Percentiles rank a stretch among this genome's conserved stretches.
These are phyloP conservation scores for Primulina eburnea DNA, from an alignment of 257 asterid genomes.

Conservation along the genomic window DNA sequence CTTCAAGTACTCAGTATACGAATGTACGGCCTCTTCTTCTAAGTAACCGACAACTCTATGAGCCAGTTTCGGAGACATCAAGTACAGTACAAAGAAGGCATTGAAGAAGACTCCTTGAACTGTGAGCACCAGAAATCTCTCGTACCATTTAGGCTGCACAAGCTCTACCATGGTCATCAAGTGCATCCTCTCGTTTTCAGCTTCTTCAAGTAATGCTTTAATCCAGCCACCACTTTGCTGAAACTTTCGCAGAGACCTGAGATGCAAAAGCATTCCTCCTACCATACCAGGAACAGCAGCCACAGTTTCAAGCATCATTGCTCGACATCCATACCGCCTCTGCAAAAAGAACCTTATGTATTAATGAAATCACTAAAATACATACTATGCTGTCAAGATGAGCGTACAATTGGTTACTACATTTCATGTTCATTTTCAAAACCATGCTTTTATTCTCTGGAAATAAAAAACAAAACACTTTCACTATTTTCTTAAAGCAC, in stretches of 20 bases:
- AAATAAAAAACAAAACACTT: too few relatives aligned
- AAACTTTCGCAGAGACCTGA: conserved; percentile 77
- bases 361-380: conserved; percentile 1
- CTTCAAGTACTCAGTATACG: conserved; percentile 71
- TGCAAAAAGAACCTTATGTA: conserved; percentile 29
- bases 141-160: conserved; percentile 87
- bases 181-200: conserved; percentile 98
- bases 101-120: conserved; percentile 94
- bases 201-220: conserved; percentile 92
- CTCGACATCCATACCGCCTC: conserved; percentile 91
- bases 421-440: background rate
- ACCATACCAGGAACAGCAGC: conserved; percentile 99
- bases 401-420: background rate
- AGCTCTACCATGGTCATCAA: conserved; percentile 96
- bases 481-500: background rate
- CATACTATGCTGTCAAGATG: background rate
- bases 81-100: conserved; percentile 60
- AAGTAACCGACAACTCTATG: conserved; percentile 91
- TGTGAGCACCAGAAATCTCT: conserved; percentile 67
- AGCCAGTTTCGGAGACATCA: conserved; percentile 76
- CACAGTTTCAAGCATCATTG: conserved; percentile 97
- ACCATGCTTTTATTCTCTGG: background rate
- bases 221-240: conserved; percentile 97
- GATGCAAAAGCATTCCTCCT: conserved; percentile 85
- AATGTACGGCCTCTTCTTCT: conserved; percentile 94